phyloP scores from a whole-genome alignment of 1,284 basidiomycete genomes.

The Malassezia equina region DNA sequence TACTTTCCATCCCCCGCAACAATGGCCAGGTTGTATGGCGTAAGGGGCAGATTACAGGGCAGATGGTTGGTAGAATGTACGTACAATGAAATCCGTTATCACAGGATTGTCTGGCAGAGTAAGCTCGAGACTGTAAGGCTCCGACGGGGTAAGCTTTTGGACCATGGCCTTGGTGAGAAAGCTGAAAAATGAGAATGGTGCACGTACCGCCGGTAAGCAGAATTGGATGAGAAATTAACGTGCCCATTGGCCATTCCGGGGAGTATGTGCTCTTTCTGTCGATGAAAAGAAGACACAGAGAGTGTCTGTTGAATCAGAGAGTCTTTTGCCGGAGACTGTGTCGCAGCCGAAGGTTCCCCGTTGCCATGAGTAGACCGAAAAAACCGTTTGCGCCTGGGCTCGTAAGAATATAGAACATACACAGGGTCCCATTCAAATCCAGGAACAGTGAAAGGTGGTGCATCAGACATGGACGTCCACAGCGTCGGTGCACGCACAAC shows the following conservation, averaged over 20 bases:
- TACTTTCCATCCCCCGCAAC: neutral
- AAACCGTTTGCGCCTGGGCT: conserved; percentile 6
- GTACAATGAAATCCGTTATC: neutral
- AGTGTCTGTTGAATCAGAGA: neutral
- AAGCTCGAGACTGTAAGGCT: neutral
- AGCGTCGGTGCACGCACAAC: neutral
- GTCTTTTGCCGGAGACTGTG: neutral
- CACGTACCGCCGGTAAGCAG: neutral
- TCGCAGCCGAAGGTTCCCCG: neutral
- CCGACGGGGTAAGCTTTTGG: neutral
- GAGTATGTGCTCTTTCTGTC: neutral
- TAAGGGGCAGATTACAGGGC: neutral
- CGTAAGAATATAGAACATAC: neutral
- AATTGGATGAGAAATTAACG: neutral
- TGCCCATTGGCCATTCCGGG: neutral
- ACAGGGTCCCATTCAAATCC: conserved; percentile 15
- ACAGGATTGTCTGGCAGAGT: neutral
- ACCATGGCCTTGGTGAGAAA: neutral
- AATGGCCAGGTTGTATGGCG: neutral
- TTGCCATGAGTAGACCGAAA: neutral
- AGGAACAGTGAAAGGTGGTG: conserved; percentile 9
- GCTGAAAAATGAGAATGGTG: neutral
- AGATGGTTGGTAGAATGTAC: neutral
- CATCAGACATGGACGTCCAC: neutral
- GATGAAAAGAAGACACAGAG: neutral